A percentile compares a stretch with the other conserved stretches of the same genome.
These are phyloP conservation scores for Blumeria hordei DNA, from an alignment of 2,329 filamentous ascomycete species.

Conservation along the genomic window DNA sequence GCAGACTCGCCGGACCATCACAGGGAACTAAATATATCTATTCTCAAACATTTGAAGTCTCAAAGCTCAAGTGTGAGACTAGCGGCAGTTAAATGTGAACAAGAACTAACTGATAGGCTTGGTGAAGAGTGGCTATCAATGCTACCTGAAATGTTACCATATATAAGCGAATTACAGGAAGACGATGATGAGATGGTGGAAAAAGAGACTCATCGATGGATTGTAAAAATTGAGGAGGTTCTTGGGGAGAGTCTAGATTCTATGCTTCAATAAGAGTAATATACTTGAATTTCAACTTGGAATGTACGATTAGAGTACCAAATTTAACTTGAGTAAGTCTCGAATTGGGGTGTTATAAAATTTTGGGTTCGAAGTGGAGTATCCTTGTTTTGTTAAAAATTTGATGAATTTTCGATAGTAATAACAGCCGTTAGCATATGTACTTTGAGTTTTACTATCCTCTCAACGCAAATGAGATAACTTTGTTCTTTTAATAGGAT, in stretches of 20 bases:
- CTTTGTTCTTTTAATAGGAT: too few species aligned
- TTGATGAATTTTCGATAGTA: too few species aligned
- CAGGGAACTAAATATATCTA: conserved; percentile 58
- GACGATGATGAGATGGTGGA: conserved; percentile 92
- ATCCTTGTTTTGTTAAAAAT: too few species aligned
- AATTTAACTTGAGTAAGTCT: too few species aligned
- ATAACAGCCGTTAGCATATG: too few species aligned
- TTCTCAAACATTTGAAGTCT: conserved; percentile 58
- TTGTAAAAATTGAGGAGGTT: conserved; percentile 68
- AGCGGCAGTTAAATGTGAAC: conserved; percentile 61
- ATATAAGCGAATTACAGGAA: conserved; percentile 86
- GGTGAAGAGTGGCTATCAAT: conserved; percentile 86
- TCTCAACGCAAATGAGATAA: too few species aligned
- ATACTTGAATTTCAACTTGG: too few species aligned
- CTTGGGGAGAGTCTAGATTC: conserved; percentile 75
- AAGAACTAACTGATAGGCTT: conserved; percentile 51
- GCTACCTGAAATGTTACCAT: conserved; percentile 85
- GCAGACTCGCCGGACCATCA: conserved; percentile 74
- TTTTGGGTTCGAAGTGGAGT: too few species aligned
- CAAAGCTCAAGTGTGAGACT: conserved; percentile 49
- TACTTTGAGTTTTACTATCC: too few species aligned
- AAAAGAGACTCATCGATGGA: conserved; percentile 72
- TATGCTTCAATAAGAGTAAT: conserved; percentile 49
- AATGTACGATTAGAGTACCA: too few species aligned
- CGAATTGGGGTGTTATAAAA: too few species aligned